Conservation (phyloP, 2,329 filamentous ascomycete genomes). For the Pseudocercospora crystallina region DNA sequence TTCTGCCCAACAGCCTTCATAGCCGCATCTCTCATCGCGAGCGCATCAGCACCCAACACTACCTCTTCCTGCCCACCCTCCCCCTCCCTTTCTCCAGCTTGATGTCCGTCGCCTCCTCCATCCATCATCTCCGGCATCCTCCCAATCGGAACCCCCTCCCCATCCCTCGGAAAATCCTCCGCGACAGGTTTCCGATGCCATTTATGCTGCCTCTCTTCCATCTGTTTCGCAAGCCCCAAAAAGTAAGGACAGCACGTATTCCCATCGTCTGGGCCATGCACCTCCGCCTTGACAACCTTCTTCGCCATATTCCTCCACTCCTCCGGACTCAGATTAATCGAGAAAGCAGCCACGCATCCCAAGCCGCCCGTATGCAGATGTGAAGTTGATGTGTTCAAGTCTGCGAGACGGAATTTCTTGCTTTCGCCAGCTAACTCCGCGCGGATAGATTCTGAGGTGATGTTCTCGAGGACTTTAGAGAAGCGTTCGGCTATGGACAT, state of each 20-base stretch:
- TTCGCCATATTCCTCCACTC: slow-evolving; percentile 48
- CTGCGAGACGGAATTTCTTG: slow-evolving; percentile 46
- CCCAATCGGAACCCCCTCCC: slow-evolving; percentile 16
- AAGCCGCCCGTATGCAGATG: slow-evolving; percentile 45
- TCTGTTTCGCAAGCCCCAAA: slow-evolving; percentile 37
- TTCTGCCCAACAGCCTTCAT: no score
- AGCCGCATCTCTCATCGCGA: no score
- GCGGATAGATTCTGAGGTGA: slow-evolving; percentile 41
- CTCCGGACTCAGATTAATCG: slow-evolving; percentile 42
- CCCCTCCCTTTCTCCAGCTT: neutral
- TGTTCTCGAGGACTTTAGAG: slow-evolving; percentile 39
- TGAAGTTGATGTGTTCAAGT: slow-evolving; percentile 37
- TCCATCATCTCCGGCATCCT: neutral
- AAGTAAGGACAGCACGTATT: slow-evolving; percentile 35
- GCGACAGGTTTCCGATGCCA: slow-evolving; percentile 39
- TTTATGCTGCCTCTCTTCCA: slow-evolving; percentile 43
- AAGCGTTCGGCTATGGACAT: slow-evolving; percentile 45
- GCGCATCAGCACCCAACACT: neutral
- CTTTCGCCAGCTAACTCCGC: slow-evolving; percentile 34
- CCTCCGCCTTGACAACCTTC: slow-evolving; percentile 46
- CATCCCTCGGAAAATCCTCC: slow-evolving; percentile 25
- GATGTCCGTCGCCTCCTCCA: neutral
- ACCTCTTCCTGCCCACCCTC: neutral
- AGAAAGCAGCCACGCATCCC: slow-evolving; percentile 47
- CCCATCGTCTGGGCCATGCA: slow-evolving; percentile 37